A percentile compares a stretch with the other conserved stretches of the same genome.
phyloP scores from a whole-genome alignment of 164 flowering plant genomes.

The Chimonanthus praecox region DNA sequence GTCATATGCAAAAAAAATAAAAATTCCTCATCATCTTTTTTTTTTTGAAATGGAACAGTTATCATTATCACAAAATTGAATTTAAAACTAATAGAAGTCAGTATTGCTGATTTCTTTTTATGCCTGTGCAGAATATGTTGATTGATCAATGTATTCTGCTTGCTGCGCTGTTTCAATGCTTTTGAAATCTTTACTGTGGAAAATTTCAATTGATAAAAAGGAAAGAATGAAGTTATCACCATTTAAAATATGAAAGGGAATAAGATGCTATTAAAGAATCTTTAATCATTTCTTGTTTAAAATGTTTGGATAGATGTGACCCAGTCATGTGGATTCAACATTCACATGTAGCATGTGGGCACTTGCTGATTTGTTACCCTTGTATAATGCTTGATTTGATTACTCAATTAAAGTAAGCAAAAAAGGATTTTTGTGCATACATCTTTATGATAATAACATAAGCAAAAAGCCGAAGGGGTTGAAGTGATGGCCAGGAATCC shows the following conservation, averaged over 20 bases:
- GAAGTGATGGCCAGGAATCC: neutral
- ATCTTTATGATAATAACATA: neutral
- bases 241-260: neutral
- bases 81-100: neutral
- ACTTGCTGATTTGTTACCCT: too few relatives aligned
- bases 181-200: neutral
- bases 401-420: neutral
- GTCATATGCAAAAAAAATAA: neutral
- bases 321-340: neutral
- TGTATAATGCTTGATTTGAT: neutral
- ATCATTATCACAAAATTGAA: too few relatives aligned
- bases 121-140: neutral
- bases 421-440: neutral
- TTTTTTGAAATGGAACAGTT: too few relatives aligned
- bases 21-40: too few relatives aligned
- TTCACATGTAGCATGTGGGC: neutral
- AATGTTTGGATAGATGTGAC: neutral
- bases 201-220: too few relatives aligned
- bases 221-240: too few relatives aligned
- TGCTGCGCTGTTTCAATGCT: neutral
- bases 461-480: too few relatives aligned
- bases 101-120: neutral
- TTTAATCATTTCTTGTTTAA: neutral
- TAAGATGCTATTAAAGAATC: neutral
- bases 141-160: neutral